phyloP scores from a whole-genome alignment of 129 eudicot genomes.

The Gnaphalium uliginosum region DNA sequence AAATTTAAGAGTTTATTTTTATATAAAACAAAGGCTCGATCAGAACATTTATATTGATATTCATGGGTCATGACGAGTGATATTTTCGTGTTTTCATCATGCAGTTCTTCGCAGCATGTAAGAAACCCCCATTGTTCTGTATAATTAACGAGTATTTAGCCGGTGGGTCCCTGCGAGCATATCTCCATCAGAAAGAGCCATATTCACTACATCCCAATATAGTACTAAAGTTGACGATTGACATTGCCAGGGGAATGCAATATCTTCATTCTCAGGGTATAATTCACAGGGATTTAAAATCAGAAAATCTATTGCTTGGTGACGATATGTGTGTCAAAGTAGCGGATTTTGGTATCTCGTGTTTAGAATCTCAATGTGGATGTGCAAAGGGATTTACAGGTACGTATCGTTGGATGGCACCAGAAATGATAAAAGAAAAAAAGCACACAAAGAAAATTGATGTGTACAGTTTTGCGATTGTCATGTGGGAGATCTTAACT shows the following conservation, averaged over 20 bases:
- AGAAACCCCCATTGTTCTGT: slow-evolving; percentile 92
- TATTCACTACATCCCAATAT: slow-evolving; percentile 70
- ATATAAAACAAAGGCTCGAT: no score
- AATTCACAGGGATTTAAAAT: slow-evolving; percentile 93
- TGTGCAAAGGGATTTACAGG: slow-evolving; percentile 91
- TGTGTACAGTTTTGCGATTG: slow-evolving; percentile 91
- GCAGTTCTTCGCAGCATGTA: slow-evolving; percentile 96
- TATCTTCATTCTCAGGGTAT: slow-evolving; percentile 91
- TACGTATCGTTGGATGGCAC: slow-evolving; percentile 99
- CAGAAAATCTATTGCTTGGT: slow-evolving; percentile 83
- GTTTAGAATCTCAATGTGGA: slow-evolving; percentile 90
- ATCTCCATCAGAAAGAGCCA: slow-evolving; percentile 95
- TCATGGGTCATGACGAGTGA: not conserved
- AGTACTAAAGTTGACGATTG: slow-evolving; percentile 74
- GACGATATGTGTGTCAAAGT: slow-evolving; percentile 89
- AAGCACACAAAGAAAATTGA: slow-evolving; percentile 92
- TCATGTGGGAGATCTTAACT: slow-evolving; percentile 91
- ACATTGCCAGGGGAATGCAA: slow-evolving; percentile 91
- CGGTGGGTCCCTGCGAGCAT: slow-evolving; percentile 89
- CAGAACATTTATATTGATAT: not conserved
- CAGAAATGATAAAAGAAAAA: slow-evolving; percentile 92
- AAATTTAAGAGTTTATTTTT: no score
- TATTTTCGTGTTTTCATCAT: slow-evolving; percentile 19
- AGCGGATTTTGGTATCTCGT: slow-evolving; percentile 96
- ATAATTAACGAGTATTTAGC: slow-evolving; percentile 87